Percentiles rank a stretch among this genome's conserved stretches.
phyloP scores from a whole-genome alignment of 805 yeast genomes.

The Brettanomyces bruxellensis region DNA sequence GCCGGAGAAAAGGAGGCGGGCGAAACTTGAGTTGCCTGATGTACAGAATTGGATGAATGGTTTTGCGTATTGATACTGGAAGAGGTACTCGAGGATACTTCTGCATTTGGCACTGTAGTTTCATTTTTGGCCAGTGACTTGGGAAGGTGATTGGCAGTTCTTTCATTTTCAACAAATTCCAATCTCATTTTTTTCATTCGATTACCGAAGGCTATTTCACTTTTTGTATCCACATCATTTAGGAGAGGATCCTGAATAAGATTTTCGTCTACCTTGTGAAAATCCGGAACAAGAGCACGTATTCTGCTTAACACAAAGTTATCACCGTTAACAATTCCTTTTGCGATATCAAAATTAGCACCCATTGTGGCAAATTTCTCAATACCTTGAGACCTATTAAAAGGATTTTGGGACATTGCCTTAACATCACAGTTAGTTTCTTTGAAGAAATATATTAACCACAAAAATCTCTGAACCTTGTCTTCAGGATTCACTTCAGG shows the following conservation, averaged over 20 bases:
- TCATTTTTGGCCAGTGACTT: not conserved
- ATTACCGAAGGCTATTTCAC: constrained; percentile 38
- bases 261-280: not conserved
- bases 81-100: not conserved
- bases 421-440: constrained; percentile 59
- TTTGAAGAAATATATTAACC: constrained; percentile 73
- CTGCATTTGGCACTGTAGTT: too few relatives aligned
- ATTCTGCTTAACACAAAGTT: constrained; percentile 17
- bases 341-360: constrained; percentile 9
- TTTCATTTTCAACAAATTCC: constrained; percentile 17
- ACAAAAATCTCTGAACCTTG: constrained; percentile 66
- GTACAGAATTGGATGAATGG: not conserved
- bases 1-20: too few relatives aligned
- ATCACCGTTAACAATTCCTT: constrained; percentile 14
- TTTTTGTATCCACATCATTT: constrained; percentile 39
- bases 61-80: not conserved
- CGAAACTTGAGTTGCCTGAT: too few relatives aligned
- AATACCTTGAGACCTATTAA: constrained; percentile 11
- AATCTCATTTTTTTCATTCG: constrained; percentile 38
- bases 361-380: constrained; percentile 5
- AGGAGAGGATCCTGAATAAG: constrained; percentile 5
- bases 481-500: constrained; percentile 50
- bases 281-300: constrained; percentile 15
- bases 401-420: constrained; percentile 28
- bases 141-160: not conserved